Percentiles rank a stretch among this genome's conserved stretches.
Conservation (phyloP, 306 rosid genomes). For the Castanopsis chinensis region DNA sequence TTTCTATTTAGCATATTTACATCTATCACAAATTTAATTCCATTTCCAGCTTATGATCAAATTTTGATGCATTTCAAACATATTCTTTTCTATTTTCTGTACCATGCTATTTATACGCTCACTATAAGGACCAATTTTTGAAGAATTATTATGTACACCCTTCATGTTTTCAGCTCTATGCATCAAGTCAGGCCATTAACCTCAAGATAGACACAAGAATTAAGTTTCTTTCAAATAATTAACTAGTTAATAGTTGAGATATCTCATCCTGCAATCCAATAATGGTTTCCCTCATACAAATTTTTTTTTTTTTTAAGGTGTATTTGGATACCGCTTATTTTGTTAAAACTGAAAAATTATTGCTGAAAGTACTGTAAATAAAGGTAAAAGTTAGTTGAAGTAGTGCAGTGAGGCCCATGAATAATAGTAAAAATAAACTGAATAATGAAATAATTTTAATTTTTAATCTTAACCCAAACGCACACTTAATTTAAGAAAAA, state of each 20-base stretch:
- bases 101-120: not conserved
- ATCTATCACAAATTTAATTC: not conserved
- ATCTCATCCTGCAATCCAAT: constrained; percentile 11
- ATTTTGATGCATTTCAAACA: not conserved
- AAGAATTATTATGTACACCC: not conserved
- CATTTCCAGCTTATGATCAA: not conserved
- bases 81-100: not conserved
- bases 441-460: too few species aligned
- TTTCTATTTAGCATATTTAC: not conserved
- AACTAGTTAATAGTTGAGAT: not conserved
- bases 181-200: not conserved
- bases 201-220: not conserved
- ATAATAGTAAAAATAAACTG: too few species aligned
- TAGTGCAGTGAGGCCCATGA: too few species aligned
- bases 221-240: not conserved
- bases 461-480: too few species aligned
- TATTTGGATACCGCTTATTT: too few species aligned
- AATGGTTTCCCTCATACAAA: constrained; percentile 10
- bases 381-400: too few species aligned
- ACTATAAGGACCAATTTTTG: not conserved
- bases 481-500: too few species aligned
- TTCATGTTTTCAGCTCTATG: not conserved
- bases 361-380: too few species aligned
- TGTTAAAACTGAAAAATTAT: too few species aligned
- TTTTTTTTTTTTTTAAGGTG: too few species aligned